phyloP scores from a whole-genome alignment of 192 early-diverging fungal genomes.

The Coemansia aciculifera region DNA sequence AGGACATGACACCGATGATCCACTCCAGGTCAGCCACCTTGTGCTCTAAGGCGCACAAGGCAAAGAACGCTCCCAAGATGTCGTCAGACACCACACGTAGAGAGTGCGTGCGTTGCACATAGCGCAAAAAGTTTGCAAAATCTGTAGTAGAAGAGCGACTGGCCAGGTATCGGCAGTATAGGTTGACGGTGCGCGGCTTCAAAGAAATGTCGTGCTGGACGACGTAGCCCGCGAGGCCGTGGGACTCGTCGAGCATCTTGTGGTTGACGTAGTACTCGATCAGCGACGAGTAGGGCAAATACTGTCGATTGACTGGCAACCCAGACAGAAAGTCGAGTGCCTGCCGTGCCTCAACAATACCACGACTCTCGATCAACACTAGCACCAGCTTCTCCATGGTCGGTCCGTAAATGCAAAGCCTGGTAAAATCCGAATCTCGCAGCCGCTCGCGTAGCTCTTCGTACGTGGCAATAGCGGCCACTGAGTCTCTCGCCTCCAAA shows the following conservation, averaged over 20 bases:
- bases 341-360: constrained; percentile 19
- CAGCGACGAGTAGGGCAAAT: constrained; percentile 35
- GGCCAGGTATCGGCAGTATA: constrained; percentile 25
- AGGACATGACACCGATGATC: constrained; percentile 12
- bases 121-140: constrained; percentile 46
- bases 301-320: constrained; percentile 10
- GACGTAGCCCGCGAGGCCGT: constrained; percentile 17
- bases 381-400: constrained; percentile 6
- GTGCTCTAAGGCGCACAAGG: constrained; percentile 14
- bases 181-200: constrained; percentile 3
- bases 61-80: constrained; percentile 19
- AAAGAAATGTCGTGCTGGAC: constrained; percentile 40
- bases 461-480: constrained; percentile 13
- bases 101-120: constrained; percentile 24
- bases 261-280: constrained; percentile 37
- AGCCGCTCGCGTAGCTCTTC: constrained; percentile 20
- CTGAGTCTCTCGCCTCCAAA: not conserved
- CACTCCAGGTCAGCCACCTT: constrained; percentile 40
- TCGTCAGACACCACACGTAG: constrained; percentile 18
- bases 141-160: constrained; percentile 13
- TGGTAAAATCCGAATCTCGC: constrained; percentile 11
- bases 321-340: constrained; percentile 27
- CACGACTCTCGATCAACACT: constrained; percentile 24
- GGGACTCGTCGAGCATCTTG: constrained; percentile 17
- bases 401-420: not conserved